Conservation (phyloP, 2,329 filamentous ascomycete species). For the Scortechinia acanthostroma region DNA sequence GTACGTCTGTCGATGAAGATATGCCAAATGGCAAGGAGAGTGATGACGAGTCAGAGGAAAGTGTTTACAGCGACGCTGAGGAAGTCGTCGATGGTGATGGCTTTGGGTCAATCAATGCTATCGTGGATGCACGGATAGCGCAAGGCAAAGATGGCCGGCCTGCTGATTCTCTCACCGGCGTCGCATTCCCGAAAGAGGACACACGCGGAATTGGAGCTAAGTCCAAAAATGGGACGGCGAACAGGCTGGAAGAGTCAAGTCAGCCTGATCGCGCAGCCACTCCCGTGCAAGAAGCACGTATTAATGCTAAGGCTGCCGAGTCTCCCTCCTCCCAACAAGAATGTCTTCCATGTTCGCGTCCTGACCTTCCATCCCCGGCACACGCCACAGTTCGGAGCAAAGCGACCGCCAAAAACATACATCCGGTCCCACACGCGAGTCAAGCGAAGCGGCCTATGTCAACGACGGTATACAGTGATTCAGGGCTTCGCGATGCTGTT, state of each 20-base stretch:
- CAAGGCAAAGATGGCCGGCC: background rate
- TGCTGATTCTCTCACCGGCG: background rate
- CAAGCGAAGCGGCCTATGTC: background rate
- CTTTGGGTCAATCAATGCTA: conserved; percentile 39
- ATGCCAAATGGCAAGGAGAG: conserved; percentile 12
- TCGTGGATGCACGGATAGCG: conserved; percentile 24
- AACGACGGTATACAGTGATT: background rate
- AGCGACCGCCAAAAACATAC: background rate
- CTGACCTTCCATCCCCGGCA: background rate
- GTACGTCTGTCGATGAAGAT: background rate
- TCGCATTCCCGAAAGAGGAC: background rate
- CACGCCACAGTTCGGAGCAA: background rate
- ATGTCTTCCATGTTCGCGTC: background rate
- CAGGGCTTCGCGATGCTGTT: no score
- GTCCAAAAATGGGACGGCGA: no score
- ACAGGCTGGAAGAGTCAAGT: no score
- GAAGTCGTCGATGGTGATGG: conserved; percentile 27
- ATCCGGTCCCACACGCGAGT: background rate
- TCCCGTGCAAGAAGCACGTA: no score
- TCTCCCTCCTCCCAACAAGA: no score
- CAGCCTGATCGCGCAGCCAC: no score
- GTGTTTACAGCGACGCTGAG: conserved; percentile 31
- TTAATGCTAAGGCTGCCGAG: no score
- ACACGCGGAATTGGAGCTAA: background rate
- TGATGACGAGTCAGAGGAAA: conserved; percentile 28